A percentile compares a stretch with the other conserved stretches of the same genome.
These are phyloP conservation scores for Saturnispora silvae DNA, from an alignment of 805 yeast genomes.

Conservation along the genomic window DNA sequence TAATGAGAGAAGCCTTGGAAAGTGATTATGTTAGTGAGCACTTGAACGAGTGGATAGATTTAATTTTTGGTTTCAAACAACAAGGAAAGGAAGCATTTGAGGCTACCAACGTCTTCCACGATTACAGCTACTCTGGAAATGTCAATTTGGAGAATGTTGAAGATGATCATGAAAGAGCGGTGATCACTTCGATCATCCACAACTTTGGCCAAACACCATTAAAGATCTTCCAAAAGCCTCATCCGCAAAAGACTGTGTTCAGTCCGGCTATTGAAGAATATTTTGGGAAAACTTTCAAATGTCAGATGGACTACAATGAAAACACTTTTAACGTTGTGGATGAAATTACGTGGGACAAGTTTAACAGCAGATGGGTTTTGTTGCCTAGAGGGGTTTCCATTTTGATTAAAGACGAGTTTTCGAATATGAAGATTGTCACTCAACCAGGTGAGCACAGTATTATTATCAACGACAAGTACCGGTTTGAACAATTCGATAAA, in stretches of 20 bases:
- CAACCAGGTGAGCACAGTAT: constrained; percentile 14
- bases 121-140: constrained; percentile 76
- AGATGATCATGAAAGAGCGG: constrained; percentile 64
- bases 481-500: constrained; percentile 34
- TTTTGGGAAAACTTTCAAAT: constrained; percentile 12
- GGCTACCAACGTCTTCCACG: constrained; percentile 70
- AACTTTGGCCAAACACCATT: constrained; percentile 88
- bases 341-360: constrained; percentile 24
- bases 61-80: constrained; percentile 75
- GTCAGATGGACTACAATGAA: neutral
- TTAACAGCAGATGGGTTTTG: constrained; percentile 41
- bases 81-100: constrained; percentile 58
- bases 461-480: constrained; percentile 28
- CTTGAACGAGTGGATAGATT: constrained; percentile 76
- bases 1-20: constrained; percentile 76
- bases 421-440: constrained; percentile 9
- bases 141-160: constrained; percentile 63
- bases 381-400: constrained; percentile 16
- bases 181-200: constrained; percentile 76
- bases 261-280: constrained; percentile 6
- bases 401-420: constrained; percentile 3
- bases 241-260: constrained; percentile 39
- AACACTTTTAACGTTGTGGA: neutral
- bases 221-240: constrained; percentile 60
- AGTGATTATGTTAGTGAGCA: constrained; percentile 70